Evolutionary conservation across 495 filamentous ascomycete species (phyloP).

Genomic region (Halenospora varia): DNA sequence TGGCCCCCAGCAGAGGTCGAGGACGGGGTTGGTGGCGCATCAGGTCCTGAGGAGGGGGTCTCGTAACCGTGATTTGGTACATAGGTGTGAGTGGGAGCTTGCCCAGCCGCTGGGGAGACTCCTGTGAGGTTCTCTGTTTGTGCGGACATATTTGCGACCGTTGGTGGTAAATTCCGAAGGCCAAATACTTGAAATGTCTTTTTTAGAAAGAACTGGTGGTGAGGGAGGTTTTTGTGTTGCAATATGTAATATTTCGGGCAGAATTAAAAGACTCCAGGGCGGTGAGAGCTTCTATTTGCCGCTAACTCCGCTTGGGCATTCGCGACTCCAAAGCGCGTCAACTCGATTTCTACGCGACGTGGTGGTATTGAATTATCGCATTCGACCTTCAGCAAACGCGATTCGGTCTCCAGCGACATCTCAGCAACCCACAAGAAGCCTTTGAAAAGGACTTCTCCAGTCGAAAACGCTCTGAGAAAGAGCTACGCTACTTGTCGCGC

Average conservation of each 20-base stretch:
- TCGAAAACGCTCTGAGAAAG: slow-evolving; percentile 3
- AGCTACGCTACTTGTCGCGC: not conserved
- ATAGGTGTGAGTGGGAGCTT: slow-evolving; percentile 48
- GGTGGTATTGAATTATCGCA: not conserved
- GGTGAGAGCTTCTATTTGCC: slow-evolving; percentile 5
- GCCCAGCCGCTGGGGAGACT: slow-evolving; percentile 37
- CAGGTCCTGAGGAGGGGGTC: slow-evolving; percentile 7
- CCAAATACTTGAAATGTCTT: not conserved
- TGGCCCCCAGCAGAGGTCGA: slow-evolving; percentile 6
- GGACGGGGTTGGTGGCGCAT: slow-evolving; percentile 23
- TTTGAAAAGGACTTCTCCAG: too few species aligned
- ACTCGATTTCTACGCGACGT: slow-evolving; percentile 8
- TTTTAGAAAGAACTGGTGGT: not conserved
- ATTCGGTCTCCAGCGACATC: too few species aligned
- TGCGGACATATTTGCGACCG: slow-evolving; percentile 22
- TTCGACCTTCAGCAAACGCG: too few species aligned
- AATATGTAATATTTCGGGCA: not conserved
- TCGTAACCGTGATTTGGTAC: slow-evolving; percentile 53
- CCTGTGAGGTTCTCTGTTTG: slow-evolving; percentile 14
- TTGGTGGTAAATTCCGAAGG: not conserved
- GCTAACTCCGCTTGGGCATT: not conserved
- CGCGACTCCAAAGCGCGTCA: not conserved
- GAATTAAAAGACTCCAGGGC: not conserved
- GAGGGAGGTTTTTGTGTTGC: not conserved
- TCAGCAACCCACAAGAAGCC: too few species aligned